These are phyloP conservation scores for Pisolithus orientalis DNA, from an alignment of 768 basidiomycete species.

Conservation along the genomic window DNA sequence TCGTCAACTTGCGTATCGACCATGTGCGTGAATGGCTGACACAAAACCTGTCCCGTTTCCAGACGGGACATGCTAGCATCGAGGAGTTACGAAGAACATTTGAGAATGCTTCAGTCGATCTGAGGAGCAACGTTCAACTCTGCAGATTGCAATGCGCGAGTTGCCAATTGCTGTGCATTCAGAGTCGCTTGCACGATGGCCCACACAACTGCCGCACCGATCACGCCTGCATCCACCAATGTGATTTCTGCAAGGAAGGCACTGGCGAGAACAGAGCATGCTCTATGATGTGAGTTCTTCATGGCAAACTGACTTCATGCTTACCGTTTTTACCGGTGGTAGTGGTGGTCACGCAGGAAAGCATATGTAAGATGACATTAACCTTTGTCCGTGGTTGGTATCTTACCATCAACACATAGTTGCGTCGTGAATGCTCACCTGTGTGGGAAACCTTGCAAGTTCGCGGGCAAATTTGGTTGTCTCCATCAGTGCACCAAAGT, in stretches of 20 bases:
- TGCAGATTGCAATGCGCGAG: conserved; percentile 42
- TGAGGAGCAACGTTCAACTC: conserved; percentile 40
- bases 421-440: conserved; percentile 48
- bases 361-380: conserved; percentile 50
- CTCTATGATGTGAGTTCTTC: conserved; percentile 38
- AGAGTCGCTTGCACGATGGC: conserved; percentile 37
- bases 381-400: conserved; percentile 2
- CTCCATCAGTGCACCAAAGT: conserved; percentile 48
- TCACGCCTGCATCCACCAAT: conserved; percentile 40
- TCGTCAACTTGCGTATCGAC: conserved; percentile 38
- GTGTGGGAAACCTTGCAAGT: conserved; percentile 46
- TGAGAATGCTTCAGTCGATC: conserved; percentile 36
- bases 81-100: conserved; percentile 39
- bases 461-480: conserved; percentile 45
- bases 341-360: conserved; percentile 56
- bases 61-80: conserved; percentile 36
- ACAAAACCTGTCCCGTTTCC: conserved; percentile 44
- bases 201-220: conserved; percentile 45
- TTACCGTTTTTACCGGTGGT: not conserved
- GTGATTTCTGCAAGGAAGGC: conserved; percentile 36
- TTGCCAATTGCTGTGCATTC: conserved; percentile 47
- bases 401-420: conserved; percentile 36
- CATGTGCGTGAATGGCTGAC: conserved; percentile 49
- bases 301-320: not conserved
- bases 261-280: conserved; percentile 30